Base-by-base conservation (phyloP, 2,329 filamentous ascomycete genomes). In the Claviceps sp. region DNA sequence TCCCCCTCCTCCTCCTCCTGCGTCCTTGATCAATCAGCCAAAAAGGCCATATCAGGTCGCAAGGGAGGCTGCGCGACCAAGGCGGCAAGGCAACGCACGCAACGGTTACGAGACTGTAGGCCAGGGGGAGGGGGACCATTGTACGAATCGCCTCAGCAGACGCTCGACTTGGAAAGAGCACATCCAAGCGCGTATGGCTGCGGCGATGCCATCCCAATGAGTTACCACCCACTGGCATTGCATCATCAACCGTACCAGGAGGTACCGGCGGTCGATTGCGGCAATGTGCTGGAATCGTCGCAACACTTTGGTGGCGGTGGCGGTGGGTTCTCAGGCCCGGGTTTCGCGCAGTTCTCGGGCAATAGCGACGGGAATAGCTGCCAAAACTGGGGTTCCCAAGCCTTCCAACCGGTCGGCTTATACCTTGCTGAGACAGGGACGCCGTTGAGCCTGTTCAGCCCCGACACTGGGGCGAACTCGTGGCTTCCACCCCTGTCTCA, bases 41-140 rank as follows among this genome's bases (percentile, higher is more conserved):
- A 62, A 38, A 60, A 61, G 50, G 63, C 65, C 45, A 22, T 61
- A 16, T 64, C 65, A 22, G 62, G 65, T 2, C 61, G 62, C 47
- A 66, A 63, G 46, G 66, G 66, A 50, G 68, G 66, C 8, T 60
- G 57, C 17, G 62, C 64, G 7, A 59, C 65, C 11, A 63, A 58
- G 50, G 62, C 58, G 40, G 57, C 60, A 16, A 56, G 57, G 45
- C 47, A 58, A 48, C 59, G 61, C 39, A 56, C 57, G 45, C 47
- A 58, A 48, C 59, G 61, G 43, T 56, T 56, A 47, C 61, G 56
- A 29, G 57, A 53, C 46, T 58, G 57, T 49, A 50, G 54, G 13
- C 58, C 59, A 20, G 54, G 51, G 8, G 34, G 34, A 20, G 54
- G 51, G 8, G 34, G 34, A 45, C 50, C 53, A 13, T 29, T 50